A percentile compares a stretch with the other conserved stretches of the same genome.
These are phyloP conservation scores for Mikania micrantha DNA, from an alignment of 129 eudicot species.

Conservation along the genomic window DNA sequence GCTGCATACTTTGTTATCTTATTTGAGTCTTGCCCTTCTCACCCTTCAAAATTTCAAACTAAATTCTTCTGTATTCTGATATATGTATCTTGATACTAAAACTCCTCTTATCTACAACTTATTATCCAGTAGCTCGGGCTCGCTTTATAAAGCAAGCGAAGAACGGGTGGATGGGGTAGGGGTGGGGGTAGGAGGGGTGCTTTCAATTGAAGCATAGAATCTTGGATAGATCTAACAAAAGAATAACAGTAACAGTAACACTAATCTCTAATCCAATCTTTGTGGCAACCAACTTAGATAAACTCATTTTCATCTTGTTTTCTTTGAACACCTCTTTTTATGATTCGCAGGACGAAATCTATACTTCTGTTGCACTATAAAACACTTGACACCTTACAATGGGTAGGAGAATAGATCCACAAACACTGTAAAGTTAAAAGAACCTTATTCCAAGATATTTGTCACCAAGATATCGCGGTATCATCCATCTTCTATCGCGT, in stretches of 20 bases:
- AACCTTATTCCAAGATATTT: constrained; percentile 73
- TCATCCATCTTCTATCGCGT: constrained; percentile 30
- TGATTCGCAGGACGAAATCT: constrained; percentile 32
- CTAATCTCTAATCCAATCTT: constrained; percentile 24
- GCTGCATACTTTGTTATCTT: constrained; percentile 43
- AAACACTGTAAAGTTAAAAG: constrained; percentile 45
- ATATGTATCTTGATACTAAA: constrained; percentile 24
- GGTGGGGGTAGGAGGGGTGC: constrained; percentile 37
- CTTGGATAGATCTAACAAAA: constrained; percentile 36
- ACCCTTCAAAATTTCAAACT: constrained; percentile 16
- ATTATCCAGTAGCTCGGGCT: constrained; percentile 28
- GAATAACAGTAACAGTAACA: constrained; percentile 17
- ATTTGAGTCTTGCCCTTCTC: constrained; percentile 27
- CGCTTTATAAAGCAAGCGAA: constrained; percentile 49
- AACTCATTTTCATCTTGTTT: constrained; percentile 44
- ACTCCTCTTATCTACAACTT: constrained; percentile 34
- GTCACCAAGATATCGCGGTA: constrained; percentile 39
- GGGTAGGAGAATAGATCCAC: constrained; percentile 83
- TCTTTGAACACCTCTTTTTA: constrained; percentile 31
- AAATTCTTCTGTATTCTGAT: constrained; percentile 20
- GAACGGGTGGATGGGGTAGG: constrained; percentile 17
- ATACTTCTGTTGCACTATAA: constrained; percentile 44
- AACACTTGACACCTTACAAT: constrained; percentile 64
- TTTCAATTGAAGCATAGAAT: constrained; percentile 69
- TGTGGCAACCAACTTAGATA: constrained; percentile 34